Evolutionary conservation across 768 basidiomycete genomes (phyloP), one percentile per base, ranked within the genome.

Genomic region (Lentinula detonsa): DNA sequence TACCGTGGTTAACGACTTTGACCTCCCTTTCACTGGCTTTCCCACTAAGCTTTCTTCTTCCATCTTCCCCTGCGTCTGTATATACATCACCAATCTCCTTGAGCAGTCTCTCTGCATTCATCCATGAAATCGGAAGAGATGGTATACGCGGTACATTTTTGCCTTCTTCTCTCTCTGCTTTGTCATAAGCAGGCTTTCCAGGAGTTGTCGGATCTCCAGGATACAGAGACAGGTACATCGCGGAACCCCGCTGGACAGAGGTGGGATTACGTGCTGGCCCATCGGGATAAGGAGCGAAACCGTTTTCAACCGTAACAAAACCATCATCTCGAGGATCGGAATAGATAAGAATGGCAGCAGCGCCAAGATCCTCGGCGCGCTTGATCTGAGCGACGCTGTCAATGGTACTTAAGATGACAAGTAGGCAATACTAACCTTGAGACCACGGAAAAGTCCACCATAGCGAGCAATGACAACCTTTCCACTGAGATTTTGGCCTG

Each of bases 381-480:
- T 85, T 81, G 65, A 87, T 74, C 79, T 85, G 39, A 55, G 13
- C 43, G 31, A 45, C 40, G 23, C 31, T 34, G 33, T 35, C 18
- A 53, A 31, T 66, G 42, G 10, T 52, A 11, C 37, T 45, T 4
- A 54, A 16, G 35, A n/a, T n/a, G 15, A 35, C 15, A 4, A n/a
- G 18, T 48, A 33, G 46, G 45, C 16, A 46, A 31, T 6, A 16
- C 62, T 51, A 57, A 82, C 79, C 77, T 89, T 91, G 37, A 91
- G 74, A 1, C 89, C 89, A 61, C 89, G 81, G 77, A 89, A 90
- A 58, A 78, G 75, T 4, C 76, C 75, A 6, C 81, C 82, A 66
- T 88, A 90, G 37, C 86, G 81, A 40, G 77, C 77, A 40, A 97
- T 76, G 35, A 88, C 88, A 59, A 97, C 85, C 64, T 87, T 88